phyloP scores from a whole-genome alignment of 2,329 filamentous ascomycete species.

The Cytospora paraplurivora region DNA sequence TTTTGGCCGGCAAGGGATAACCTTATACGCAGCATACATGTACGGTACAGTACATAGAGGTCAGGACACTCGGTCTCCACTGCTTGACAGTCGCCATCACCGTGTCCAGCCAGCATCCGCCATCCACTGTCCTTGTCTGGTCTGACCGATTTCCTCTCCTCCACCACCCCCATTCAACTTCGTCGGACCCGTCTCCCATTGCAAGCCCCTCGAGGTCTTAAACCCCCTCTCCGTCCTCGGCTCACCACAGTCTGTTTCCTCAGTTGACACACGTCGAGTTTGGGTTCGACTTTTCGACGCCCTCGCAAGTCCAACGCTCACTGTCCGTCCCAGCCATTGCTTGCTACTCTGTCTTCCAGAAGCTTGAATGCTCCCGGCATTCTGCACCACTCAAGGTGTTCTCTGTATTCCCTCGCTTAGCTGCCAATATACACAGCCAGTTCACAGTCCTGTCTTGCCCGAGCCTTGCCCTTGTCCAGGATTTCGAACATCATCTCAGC shows the following conservation, averaged over 20 bases:
- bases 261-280: slow-evolving; percentile 16
- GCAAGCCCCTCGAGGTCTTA: slow-evolving; percentile 17
- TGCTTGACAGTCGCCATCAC: slow-evolving; percentile 10
- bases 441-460: slow-evolving; percentile 2
- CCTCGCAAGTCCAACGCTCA: slow-evolving; percentile 13
- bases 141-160: slow-evolving; percentile 12
- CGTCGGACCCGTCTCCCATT: slow-evolving; percentile 15
- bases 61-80: slow-evolving; percentile 15
- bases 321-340: slow-evolving; percentile 14
- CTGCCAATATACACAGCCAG: neutral
- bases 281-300: slow-evolving; percentile 16
- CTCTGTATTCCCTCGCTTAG: neutral
- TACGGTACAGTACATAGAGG: neutral
- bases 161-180: slow-evolving; percentile 10
- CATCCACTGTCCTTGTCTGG: slow-evolving; percentile 4
- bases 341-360: neutral
- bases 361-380: neutral
- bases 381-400: neutral
- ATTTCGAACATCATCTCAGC: slow-evolving; percentile 16
- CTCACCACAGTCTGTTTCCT: slow-evolving; percentile 14
- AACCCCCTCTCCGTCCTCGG: slow-evolving; percentile 23
- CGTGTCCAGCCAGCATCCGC: slow-evolving; percentile 5
- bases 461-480: slow-evolving; percentile 13
- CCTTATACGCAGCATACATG: neutral
- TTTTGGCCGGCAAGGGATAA: slow-evolving; percentile 18